Base-by-base conservation (phyloP, 2,329 filamentous ascomycete genomes). In the Fusarium clavum region DNA sequence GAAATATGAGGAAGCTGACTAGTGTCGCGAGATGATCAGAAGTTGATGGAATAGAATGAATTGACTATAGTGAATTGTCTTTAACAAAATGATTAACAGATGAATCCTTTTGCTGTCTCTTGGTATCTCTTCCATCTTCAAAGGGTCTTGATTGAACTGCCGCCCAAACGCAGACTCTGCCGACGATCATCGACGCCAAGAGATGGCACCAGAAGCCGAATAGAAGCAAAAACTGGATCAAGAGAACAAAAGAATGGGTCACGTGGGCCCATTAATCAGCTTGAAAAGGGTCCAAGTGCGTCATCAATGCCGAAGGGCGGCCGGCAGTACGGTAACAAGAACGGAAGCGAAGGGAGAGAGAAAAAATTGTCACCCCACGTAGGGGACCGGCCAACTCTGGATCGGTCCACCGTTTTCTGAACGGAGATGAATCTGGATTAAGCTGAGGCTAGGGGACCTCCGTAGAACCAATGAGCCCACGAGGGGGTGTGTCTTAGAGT, bases 361-460 rank as follows among this genome's bases (percentile, higher is more conserved):
- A 43, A 27, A 41, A 54, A 44, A 58, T 45, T 57, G 59, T 64
- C 61, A 64, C 59, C 44, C 61, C 61, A 64, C 58, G 61, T 27
- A 34, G 38, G 34, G 34, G 34, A 43, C 53, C n/a, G 45, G 20
- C 47, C 12, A 52, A 40, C 46, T 40, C 48, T 40, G 24, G 25
- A 64, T 65, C 61, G 61, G 27, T 65, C 63, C 62, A 66, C 63
- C 63, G 63, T 69, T 69, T 69, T 47, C 63, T 38, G 40, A 56
- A 58, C 54, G 67, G 54, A 70, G 67, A 70, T 70, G 62, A 66
- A 70, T 70, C 62, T 64, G 67, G 57, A 65, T 57, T 43, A 49
- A 64, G 61, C 29, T 63, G 20, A 18, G 12, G 18, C 61, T 45
- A 64, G 61, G 59, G 25, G 45, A 1, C 18, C 54, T 45, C 60